Base-by-base conservation (phyloP, 257 asterid genomes). In the Leptodermis oblonga region DNA sequence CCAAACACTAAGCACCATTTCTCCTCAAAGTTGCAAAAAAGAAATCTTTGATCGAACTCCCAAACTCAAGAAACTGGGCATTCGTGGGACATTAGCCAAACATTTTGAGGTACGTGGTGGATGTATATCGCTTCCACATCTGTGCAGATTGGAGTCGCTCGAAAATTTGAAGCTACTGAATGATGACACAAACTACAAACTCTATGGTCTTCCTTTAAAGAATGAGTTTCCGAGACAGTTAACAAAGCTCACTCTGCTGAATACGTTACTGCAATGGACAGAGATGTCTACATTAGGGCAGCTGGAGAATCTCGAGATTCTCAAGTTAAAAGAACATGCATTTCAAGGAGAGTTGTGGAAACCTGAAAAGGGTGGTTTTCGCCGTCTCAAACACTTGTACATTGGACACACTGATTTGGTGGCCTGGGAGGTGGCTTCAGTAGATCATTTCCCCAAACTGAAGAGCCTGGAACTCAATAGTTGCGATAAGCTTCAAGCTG, bases 161-260 rank as follows among this genome's bases (percentile, higher is more conserved):
- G 88, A 86, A 43, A 84, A 73, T 70, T 31, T 86, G 55, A 82
- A 80, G 81, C 54, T 88, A 14, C 1, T 75, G 36, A 86, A 82
- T 26, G 88, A 82, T 22, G 88, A 74, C 3, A 74, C 64, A 28
- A 25, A 30, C 37, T 18, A 5, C 18, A 65, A 8, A 25, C 4
- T 59, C 0, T 58, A 11, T 31, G 31, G 34, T 22, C 73, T 78
- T 54, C 79, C 82, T 15, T 48, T 41, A 31, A 62, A 48, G 14
- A 36, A 34, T n/a, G 69, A 33, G 26, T 77, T 72, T 13, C 81
- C 81, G 1, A 45, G 13, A 37, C 69, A n/a, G 39, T 66, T 77
- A 7, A 62, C 37, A n/a, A 68, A 43, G 65, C 74, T 77, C 54
- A 72, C 75, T 36, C 64, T 77, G 17, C 17, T 43, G 15, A 74